Conservation (phyloP, 2,329 filamentous ascomycete species). For the Rhynchosporium graminicola region DNA sequence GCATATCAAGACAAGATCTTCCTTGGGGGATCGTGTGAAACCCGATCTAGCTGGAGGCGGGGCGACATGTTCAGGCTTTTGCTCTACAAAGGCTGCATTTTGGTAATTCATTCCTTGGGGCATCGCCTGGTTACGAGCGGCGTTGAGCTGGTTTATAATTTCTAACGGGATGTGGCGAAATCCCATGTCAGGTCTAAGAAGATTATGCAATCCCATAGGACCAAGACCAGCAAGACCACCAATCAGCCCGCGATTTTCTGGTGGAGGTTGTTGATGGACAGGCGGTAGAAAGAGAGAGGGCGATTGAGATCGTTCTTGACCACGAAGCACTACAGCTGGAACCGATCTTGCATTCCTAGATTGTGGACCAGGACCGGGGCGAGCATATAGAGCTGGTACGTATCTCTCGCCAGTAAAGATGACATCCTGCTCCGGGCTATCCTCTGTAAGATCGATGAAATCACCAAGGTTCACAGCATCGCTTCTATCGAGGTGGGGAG, state of each 20-base stretch:
- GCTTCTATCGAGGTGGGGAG: conserved; percentile 37
- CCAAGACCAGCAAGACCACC: neutral
- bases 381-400: conserved; percentile 26
- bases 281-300: conserved; percentile 19
- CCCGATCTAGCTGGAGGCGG: conserved; percentile 64
- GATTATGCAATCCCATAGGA: neutral
- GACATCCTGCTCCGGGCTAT: conserved; percentile 44
- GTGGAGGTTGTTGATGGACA: conserved; percentile 16
- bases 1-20: conserved; percentile 76
- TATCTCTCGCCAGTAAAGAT: conserved; percentile 37
- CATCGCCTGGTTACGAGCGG: conserved; percentile 28
- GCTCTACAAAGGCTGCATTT: conserved; percentile 30
- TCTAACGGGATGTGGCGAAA: conserved; percentile 5
- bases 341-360: neutral
- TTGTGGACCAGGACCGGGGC: conserved; percentile 11
- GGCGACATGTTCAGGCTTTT: conserved; percentile 38
- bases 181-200: neutral
- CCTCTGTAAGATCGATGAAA: conserved; percentile 56
- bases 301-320: conserved; percentile 1
- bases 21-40: conserved; percentile 75
- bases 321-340: conserved; percentile 9
- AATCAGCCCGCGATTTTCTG: conserved; percentile 14
- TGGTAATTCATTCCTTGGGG: conserved; percentile 36
- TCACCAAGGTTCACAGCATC: conserved; percentile 32
- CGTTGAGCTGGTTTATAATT: conserved; percentile 21